Conservation (phyloP, 352 stramenopile genomes). For the Globisporangium middletonii region DNA sequence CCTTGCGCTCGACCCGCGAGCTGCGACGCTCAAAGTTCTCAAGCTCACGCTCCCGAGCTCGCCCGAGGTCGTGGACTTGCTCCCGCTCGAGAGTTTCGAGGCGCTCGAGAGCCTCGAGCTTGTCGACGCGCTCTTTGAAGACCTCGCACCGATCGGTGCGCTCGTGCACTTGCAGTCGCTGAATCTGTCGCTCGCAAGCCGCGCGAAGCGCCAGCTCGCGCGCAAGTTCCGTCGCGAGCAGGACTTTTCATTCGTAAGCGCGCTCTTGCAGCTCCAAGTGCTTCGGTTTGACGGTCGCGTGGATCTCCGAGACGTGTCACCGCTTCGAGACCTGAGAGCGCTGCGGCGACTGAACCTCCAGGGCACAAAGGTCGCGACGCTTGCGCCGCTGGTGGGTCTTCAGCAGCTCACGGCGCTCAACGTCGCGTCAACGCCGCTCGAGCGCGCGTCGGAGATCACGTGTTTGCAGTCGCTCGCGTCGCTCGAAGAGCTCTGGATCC, state of each 20-base stretch:
- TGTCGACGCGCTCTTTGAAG: slow-evolving; percentile 42
- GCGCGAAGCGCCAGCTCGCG: slow-evolving; percentile 33
- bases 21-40: slow-evolving; percentile 12
- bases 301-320: slow-evolving; percentile 44
- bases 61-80: slow-evolving; percentile 32
- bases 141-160: slow-evolving; percentile 31
- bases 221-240: slow-evolving; percentile 32
- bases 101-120: slow-evolving; percentile 42
- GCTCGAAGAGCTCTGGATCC: slow-evolving; percentile 47
- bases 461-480: slow-evolving; percentile 11
- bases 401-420: slow-evolving; percentile 37
- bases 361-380: slow-evolving; percentile 43
- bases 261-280: slow-evolving; percentile 32
- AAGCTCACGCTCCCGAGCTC: slow-evolving; percentile 32
- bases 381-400: slow-evolving; percentile 21
- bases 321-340: slow-evolving; percentile 30
- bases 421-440: slow-evolving; percentile 44
- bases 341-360: slow-evolving; percentile 43
- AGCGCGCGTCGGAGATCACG: slow-evolving; percentile 24
- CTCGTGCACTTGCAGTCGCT: slow-evolving; percentile 46
- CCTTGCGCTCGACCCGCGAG: slow-evolving; percentile 15
- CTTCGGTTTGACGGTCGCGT: slow-evolving; percentile 47
- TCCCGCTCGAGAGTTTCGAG: slow-evolving; percentile 30
- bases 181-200: slow-evolving; percentile 36
- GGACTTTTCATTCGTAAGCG: slow-evolving; percentile 37